Conservation (phyloP, 163 green algal genomes). For the Picocystis sp. region DNA sequence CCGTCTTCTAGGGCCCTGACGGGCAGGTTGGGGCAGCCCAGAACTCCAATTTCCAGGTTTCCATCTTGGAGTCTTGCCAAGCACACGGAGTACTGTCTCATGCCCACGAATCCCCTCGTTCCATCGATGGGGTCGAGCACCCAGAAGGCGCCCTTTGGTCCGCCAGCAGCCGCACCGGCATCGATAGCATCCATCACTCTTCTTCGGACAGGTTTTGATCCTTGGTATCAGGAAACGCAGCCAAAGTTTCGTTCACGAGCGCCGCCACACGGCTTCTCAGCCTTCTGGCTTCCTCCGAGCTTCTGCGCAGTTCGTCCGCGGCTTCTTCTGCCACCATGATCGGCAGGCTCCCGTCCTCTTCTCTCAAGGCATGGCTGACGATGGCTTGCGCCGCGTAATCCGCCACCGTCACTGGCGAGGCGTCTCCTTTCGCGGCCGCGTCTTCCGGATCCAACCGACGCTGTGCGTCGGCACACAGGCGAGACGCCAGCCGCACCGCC, state of each 20-base stretch:
- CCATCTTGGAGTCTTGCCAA: constrained; percentile 35
- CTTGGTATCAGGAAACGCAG: background rate
- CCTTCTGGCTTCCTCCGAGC: constrained; percentile 20
- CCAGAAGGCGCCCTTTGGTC: constrained; percentile 65
- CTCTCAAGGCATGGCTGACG: constrained; percentile 1
- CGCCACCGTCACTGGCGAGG: constrained; percentile 75
- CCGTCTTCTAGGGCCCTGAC: background rate
- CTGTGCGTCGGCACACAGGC: constrained; percentile 29
- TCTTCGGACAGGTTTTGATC: constrained; percentile 17
- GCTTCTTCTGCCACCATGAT: constrained; percentile 77
- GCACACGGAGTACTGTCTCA: constrained; percentile 88
- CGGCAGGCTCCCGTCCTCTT: background rate
- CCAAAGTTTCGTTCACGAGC: constrained; percentile 55
- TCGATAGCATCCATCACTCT: constrained; percentile 55
- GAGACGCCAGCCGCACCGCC: background rate
- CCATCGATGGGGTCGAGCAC: constrained; percentile 89
- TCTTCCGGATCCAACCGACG: constrained; percentile 36
- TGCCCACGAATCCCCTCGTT: constrained; percentile 80
- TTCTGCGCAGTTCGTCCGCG: constrained; percentile 36
- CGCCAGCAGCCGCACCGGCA: constrained; percentile 52
- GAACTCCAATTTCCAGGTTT: constrained; percentile 66
- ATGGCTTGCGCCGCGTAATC: constrained; percentile 51
- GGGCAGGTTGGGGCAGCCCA: constrained; percentile 93
- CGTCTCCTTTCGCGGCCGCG: constrained; percentile 54
- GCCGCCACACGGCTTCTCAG: constrained; percentile 35